Conservation (phyloP, 108 stramenopile genomes). For the Epithemia pelagica region DNA sequence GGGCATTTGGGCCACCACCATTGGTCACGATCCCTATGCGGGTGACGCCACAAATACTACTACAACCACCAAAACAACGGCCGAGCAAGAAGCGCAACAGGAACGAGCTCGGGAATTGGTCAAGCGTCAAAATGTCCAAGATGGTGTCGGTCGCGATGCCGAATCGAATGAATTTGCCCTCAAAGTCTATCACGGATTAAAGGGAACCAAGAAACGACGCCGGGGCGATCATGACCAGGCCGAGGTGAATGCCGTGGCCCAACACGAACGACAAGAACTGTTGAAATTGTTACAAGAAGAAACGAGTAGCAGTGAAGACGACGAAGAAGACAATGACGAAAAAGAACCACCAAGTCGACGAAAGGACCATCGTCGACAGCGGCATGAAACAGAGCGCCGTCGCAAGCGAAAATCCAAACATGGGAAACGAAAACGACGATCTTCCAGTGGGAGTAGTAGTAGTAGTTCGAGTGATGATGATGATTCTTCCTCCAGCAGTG, state of each 20-base stretch:
- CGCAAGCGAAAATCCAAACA: conserved; percentile 22
- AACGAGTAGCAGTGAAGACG: conserved; percentile 76
- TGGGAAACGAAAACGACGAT: conserved; percentile 15
- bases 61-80: conserved; percentile 15
- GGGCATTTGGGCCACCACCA: conserved; percentile 79
- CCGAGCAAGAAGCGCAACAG: conserved; percentile 19
- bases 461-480: conserved; percentile 3
- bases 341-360: conserved; percentile 15
- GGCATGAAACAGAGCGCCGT: conserved; percentile 23
- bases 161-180: conserved; percentile 50
- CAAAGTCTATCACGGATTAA: conserved; percentile 71
- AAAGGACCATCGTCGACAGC: conserved; percentile 14
- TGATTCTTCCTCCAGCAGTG: conserved; percentile 5
- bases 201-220: conserved; percentile 61
- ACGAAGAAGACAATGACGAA: conserved; percentile 19
- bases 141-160: conserved; percentile 43
- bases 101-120: conserved; percentile 70
- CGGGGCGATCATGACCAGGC: conserved; percentile 13
- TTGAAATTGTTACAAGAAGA: conserved; percentile 43
- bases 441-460: neutral
- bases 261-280: conserved; percentile 12
- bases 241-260: conserved; percentile 9
- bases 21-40: conserved; percentile 78
- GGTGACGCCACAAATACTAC: conserved; percentile 17
- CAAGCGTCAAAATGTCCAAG: conserved; percentile 64